Evolutionary conservation across 148 eudicot genomes (phyloP).

Genomic region (Bassia scoparia): DNA sequence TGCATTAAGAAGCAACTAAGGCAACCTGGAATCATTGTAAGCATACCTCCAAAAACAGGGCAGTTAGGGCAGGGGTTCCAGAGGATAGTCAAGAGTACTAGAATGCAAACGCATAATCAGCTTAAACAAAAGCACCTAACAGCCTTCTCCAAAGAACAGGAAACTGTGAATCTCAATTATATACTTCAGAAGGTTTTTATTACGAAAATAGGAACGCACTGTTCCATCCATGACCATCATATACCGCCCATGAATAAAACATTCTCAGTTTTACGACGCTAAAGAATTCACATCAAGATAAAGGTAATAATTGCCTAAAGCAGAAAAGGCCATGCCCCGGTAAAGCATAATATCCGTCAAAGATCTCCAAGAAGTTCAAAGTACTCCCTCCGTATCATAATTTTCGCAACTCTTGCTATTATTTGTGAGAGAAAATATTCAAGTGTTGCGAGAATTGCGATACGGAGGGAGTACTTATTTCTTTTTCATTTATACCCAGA

Average conservation of each 20-base stretch:
- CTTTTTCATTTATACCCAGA: too few species aligned
- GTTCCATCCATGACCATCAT: conserved; percentile 93
- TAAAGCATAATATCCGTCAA: not conserved
- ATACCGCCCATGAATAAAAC: conserved; percentile 41
- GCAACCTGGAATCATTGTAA: not conserved
- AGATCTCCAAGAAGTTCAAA: not conserved
- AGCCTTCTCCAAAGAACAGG: conserved; percentile 57
- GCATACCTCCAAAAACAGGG: conserved; percentile 65
- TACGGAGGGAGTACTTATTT: too few species aligned
- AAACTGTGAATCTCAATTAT: conserved; percentile 69
- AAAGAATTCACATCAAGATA: not conserved
- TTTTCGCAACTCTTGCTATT: too few species aligned
- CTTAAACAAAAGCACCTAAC: conserved; percentile 69
- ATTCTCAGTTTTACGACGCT: not conserved
- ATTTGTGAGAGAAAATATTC: too few species aligned
- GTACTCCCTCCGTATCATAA: not conserved
- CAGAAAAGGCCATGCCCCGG: not conserved
- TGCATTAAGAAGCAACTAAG: not conserved
- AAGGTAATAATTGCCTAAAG: not conserved
- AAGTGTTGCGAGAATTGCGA: too few species aligned
- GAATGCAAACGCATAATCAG: conserved; percentile 77
- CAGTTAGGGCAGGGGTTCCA: conserved; percentile 82
- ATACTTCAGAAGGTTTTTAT: conserved; percentile 61
- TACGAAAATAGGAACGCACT: conserved; percentile 63
- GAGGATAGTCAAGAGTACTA: conserved; percentile 63